Evolutionary conservation across 106 monocot species (phyloP).

Genomic region (Dendrobium officinale): DNA sequence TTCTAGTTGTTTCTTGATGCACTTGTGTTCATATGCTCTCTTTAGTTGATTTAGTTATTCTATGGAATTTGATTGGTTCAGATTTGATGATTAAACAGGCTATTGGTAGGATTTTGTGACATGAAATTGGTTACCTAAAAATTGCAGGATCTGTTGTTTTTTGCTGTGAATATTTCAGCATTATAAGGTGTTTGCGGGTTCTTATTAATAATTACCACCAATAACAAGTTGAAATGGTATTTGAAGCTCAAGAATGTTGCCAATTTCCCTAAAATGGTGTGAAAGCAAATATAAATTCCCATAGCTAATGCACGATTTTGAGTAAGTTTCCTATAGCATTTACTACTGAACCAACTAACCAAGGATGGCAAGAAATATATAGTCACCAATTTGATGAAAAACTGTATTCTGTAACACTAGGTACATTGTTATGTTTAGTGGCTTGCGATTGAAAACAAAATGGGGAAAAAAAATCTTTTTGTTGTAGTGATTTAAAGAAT

Average conservation of each 20-base stretch:
- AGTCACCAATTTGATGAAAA: neutral
- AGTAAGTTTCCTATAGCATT: neutral
- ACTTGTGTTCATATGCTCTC: neutral
- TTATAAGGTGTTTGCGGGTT: neutral
- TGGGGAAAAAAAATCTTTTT: neutral
- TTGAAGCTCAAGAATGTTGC: neutral
- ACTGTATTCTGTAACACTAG: neutral
- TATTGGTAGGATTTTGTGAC: neutral
- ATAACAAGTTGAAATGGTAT: neutral
- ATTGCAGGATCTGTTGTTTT: neutral
- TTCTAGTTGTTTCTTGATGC: slow-evolving; percentile 1
- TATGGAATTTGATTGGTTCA: neutral
- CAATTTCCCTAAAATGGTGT: neutral
- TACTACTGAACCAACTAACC: neutral
- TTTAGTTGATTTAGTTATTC: neutral
- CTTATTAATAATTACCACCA: neutral
- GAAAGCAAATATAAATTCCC: neutral
- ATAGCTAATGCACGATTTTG: neutral
- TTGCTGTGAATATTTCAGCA: neutral
- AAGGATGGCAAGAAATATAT: neutral
- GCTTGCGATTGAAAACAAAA: neutral
- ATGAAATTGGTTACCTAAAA: neutral
- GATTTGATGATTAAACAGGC: neutral
- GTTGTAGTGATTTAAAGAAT: neutral
- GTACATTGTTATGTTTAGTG: neutral